A percentile compares a stretch with the other conserved stretches of the same genome.
These are phyloP conservation scores for Suillus alpinus DNA, from an alignment of 768 basidiomycete genomes.

Conservation along the genomic window DNA sequence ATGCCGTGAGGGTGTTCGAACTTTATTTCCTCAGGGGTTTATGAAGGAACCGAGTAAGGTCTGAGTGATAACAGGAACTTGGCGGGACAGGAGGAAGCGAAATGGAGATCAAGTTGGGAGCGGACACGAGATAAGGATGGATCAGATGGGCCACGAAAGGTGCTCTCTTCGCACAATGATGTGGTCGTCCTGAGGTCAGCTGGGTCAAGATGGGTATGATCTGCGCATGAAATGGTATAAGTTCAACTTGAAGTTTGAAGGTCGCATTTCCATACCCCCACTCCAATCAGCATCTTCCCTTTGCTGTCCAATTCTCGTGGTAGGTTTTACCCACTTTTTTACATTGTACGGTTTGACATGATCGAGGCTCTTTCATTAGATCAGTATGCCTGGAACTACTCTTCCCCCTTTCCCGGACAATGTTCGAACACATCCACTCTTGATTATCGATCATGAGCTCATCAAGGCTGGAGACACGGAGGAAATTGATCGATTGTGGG, in stretches of 20 bases:
- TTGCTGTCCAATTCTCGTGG: background rate
- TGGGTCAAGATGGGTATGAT: background rate
- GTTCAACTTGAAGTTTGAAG: background rate
- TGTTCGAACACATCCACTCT: slow-evolving; percentile 42
- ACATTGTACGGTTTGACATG: background rate
- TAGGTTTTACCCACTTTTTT: background rate
- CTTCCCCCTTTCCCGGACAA: slow-evolving; percentile 44
- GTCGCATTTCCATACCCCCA: background rate
- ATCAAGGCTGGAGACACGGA: slow-evolving; percentile 32
- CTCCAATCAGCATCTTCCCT: background rate
- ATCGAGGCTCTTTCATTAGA: background rate
- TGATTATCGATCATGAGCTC: slow-evolving; percentile 43
- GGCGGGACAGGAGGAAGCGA: too few relatives aligned
- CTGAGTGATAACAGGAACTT: too few relatives aligned
- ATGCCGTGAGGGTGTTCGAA: too few relatives aligned
- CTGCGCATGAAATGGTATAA: background rate
- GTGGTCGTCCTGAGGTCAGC: background rate
- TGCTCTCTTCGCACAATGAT: background rate
- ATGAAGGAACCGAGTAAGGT: too few relatives aligned
- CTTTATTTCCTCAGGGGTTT: too few relatives aligned
- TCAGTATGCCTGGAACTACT: slow-evolving; percentile 30
- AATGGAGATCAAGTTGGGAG: too few relatives aligned
- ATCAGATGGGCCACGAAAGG: too few relatives aligned
- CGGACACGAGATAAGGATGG: too few relatives aligned
- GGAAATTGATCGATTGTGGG: slow-evolving; percentile 44